phyloP scores from a whole-genome alignment of 495 filamentous ascomycete species.

The Hyaloscypha finlandica region DNA sequence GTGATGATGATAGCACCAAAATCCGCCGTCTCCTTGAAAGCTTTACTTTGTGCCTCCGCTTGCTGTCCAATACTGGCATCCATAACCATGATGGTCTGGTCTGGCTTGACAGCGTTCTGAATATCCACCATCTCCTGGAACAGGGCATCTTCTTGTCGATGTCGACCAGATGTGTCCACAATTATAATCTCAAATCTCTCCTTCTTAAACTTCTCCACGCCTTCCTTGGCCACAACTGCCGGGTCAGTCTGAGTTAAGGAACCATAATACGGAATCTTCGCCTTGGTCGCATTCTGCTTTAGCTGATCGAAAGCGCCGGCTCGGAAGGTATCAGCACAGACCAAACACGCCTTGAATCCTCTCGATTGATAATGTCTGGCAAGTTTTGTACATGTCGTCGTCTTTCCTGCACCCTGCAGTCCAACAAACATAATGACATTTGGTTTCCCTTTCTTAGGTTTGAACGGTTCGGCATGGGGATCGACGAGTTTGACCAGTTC shows the following conservation, averaged over 20 bases:
- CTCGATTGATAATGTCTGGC: slow-evolving; percentile 92
- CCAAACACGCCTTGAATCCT: slow-evolving; percentile 91
- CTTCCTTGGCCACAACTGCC: slow-evolving; percentile 86
- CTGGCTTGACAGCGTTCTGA: slow-evolving; percentile 83
- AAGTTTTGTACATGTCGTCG: slow-evolving; percentile 96
- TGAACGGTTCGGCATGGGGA: slow-evolving; percentile 93
- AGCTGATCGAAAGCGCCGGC: slow-evolving; percentile 98
- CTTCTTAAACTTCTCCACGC: slow-evolving; percentile 98
- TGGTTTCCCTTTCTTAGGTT: slow-evolving; percentile 91
- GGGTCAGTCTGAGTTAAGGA: slow-evolving; percentile 95
- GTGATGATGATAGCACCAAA: slow-evolving; percentile 99
- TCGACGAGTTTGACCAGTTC: slow-evolving; percentile 95
- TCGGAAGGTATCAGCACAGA: slow-evolving; percentile 98
- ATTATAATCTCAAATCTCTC: slow-evolving; percentile 98
- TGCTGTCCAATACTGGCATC: slow-evolving; percentile 96
- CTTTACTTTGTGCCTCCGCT: slow-evolving; percentile 89
- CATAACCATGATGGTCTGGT: slow-evolving; percentile 98
- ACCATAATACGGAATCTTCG: slow-evolving; percentile 98
- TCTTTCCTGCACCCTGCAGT: slow-evolving; percentile 95
- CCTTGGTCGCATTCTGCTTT: slow-evolving; percentile 98
- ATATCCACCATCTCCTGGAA: slow-evolving; percentile 99
- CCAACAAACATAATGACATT: slow-evolving; percentile 99
- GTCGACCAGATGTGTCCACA: slow-evolving; percentile 92
- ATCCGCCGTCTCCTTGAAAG: slow-evolving; percentile 96
- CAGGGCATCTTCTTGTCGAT: slow-evolving; percentile 90